Evolutionary conservation across 768 basidiomycete species (phyloP).

Genomic region (Lactarius akahatsu): DNA sequence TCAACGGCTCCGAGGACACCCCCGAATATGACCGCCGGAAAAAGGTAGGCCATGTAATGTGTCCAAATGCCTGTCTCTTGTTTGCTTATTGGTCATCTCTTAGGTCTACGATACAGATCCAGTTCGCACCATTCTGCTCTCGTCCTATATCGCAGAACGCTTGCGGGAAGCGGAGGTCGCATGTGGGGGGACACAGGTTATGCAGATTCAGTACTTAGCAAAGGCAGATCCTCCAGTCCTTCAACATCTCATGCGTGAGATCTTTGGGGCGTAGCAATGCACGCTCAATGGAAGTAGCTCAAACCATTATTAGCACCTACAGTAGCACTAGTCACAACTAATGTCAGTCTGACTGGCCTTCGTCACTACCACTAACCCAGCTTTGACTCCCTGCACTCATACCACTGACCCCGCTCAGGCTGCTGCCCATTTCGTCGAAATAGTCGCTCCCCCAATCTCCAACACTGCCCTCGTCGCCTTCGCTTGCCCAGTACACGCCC

Average conservation of each 20-base stretch:
- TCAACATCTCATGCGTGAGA: conserved; percentile 50
- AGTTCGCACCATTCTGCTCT: conserved; percentile 65
- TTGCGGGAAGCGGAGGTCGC: conserved; percentile 62
- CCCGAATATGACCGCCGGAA: conserved; percentile 76
- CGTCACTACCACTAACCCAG: conserved; percentile 29
- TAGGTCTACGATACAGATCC: conserved; percentile 74
- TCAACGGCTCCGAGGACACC: conserved; percentile 64
- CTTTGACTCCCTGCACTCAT: conserved; percentile 29
- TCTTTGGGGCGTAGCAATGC: conserved; percentile 29
- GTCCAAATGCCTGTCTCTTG: not conserved
- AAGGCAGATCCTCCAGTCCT: conserved; percentile 74
- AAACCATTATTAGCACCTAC: not conserved
- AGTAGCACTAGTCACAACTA: not conserved
- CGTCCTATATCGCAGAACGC: conserved; percentile 53
- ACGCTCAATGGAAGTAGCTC: conserved; percentile 1
- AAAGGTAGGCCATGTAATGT: conserved; percentile 46
- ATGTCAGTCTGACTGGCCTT: conserved; percentile 26
- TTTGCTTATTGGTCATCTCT: not conserved
- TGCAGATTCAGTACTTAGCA: conserved; percentile 59
- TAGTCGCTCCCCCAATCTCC: conserved; percentile 57
- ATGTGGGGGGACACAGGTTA: conserved; percentile 56
- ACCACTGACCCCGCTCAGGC: conserved; percentile 29
- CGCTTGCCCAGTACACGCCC: conserved; percentile 33
- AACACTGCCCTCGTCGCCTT: conserved; percentile 45
- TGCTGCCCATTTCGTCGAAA: conserved; percentile 30